These are phyloP conservation scores for Gentiana straminea DNA, from an alignment of 257 asterid genomes.

Conservation along the genomic window DNA sequence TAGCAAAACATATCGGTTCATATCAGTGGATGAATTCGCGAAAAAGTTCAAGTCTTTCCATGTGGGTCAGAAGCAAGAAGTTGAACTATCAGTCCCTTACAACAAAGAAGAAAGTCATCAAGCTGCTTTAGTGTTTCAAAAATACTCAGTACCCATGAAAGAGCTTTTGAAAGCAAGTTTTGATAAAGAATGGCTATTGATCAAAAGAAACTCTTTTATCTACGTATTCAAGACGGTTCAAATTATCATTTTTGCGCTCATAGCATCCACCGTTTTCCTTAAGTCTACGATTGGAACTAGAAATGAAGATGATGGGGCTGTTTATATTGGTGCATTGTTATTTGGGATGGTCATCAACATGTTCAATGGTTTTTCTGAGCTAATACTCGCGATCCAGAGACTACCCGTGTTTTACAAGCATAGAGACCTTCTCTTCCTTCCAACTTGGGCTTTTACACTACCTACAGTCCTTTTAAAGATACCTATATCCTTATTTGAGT, in stretches of 20 bases:
- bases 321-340: conserved; percentile 39
- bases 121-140: conserved; percentile 32
- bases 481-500: conserved; percentile 43
- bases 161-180: conserved; percentile 44
- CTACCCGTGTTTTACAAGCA: conserved; percentile 57
- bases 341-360: conserved; percentile 38
- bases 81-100: conserved; percentile 47
- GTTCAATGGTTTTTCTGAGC: conserved; percentile 47
- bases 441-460: conserved; percentile 47
- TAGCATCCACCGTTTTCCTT: conserved; percentile 45
- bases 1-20: conserved; percentile 26
- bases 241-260: conserved; percentile 34
- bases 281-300: conserved; percentile 26
- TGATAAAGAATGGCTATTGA: conserved; percentile 49
- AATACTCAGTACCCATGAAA: conserved; percentile 24
- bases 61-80: conserved; percentile 37
- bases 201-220: conserved; percentile 42
- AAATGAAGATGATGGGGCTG: conserved; percentile 29
- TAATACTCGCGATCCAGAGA: conserved; percentile 34
- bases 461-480: conserved; percentile 43
- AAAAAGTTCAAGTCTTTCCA: conserved; percentile 41
- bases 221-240: conserved; percentile 46
- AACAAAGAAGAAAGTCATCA: conserved; percentile 27
- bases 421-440: conserved; percentile 42
- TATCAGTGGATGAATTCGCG: conserved; percentile 35